Base-by-base conservation (phyloP, 163 green algal genomes). In the Scenedesmus sp. region DNA sequence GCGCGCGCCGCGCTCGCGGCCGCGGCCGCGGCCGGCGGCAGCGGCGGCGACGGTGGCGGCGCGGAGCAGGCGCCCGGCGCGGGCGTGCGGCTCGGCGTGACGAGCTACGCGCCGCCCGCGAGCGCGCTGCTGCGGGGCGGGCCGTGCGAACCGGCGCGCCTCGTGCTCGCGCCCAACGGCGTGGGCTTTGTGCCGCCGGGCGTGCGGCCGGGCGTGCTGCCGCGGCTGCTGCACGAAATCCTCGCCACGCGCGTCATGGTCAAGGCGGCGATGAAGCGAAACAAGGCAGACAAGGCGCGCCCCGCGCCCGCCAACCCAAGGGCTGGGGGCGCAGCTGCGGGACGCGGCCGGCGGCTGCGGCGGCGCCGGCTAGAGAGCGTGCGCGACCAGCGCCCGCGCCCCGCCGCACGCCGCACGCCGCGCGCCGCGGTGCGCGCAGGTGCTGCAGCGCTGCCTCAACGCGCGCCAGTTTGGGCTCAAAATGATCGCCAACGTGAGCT, bases 381-480 rank as follows among this genome's bases (percentile, higher is more conserved):
- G 33, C 34, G 6, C 60, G 31, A 51, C 60, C 39, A 31, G 10
- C 48, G 31, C 50, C 5, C 33, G 24, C 56, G 14, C n/a, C n/a
- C n/a, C n/a, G n/a, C n/a, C n/a, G n/a, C n/a, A n/a, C n/a, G n/a
- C n/a, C n/a, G n/a, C n/a, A n/a, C n/a, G n/a, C n/a, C n/a, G n/a
- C n/a, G n/a, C n/a, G n/a, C n/a, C n/a, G n/a, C n/a, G n/a, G 5
- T 6, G 53, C 31, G 33, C 33, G 58, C 75, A 87, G 60, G 87
- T 89, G 66, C 85, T 89, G 54, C 78, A 86, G 48, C 89, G 92
- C 60, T 84, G 83, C 51, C 86, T 98, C 17, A 97, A 98, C 77
- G 92, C 94, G 3, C 90, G 95, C 3, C 96, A 99, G 90, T 97
- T 98, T 81, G 91, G 86, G 10, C 88, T 99, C 50, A 99, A 99